Evolutionary conservation across 1,284 basidiomycete genomes (phyloP), one percentile per base, ranked within the genome.

Genomic region (Ustanciosporium gigantosporum): DNA sequence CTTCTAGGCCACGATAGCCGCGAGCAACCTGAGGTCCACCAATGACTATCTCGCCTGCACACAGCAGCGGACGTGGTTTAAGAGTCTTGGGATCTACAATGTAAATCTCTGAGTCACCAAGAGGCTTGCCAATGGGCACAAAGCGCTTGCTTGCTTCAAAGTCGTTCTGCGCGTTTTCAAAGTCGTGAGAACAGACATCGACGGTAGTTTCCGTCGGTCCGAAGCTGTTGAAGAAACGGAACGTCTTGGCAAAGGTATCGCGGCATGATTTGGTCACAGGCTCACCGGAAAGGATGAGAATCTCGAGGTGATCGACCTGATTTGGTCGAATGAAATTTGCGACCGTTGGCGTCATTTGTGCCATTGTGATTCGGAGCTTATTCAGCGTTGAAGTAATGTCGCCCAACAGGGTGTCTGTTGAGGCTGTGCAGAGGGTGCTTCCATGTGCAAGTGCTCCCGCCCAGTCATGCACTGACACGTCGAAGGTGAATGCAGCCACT

Each of bases 21-120:
- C 27, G 41, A n/a, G 31, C 31, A 21, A 43, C 41, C 21, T 43
- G 41, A 5, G 41, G 41, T 21, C 41, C 41, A 13, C 31, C 31
- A n/a, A 43, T 24, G 31, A 14, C 15, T 8, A 43, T 13, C 31
- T 43, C 41, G 17, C 41, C 41, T 5, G 25, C n/a, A 8, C 9
- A 13, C 8, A 24, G 24, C 15, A 35, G 14, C 6, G 31, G 41
- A 23, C 22, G n/a, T 6, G 16, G 27, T 31, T 21, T 5, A 11
- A 29, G 27, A 11, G 27, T 29, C 27, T 29, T n/a, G 27, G 27
- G 27, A n/a, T 29, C 27, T 9, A n/a, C 27, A 29, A 29, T 29
- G 27, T 29, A 29, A 29, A 29, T 29, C 27, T 29, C 27, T n/a
- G 27, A 29, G 27, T 29, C 27, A 9, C 27, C 27, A 9, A 29